Conservation (phyloP, 2,329 filamentous ascomycete species). For the Aspergillus novofumigatus region DNA sequence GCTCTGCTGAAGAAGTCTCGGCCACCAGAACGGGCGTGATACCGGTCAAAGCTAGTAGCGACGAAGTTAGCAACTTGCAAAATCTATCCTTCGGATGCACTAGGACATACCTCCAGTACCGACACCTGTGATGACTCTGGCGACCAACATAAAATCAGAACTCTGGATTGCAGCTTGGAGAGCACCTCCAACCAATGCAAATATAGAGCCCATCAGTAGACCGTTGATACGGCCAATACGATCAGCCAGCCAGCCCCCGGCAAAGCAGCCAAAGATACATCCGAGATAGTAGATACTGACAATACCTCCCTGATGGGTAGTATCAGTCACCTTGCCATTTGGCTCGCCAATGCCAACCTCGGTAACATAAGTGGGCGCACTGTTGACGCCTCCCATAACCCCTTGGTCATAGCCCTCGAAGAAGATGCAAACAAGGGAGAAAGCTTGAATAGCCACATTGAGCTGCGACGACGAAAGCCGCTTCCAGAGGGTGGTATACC, state of each 20-base stretch:
- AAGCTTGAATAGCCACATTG: slow-evolving; percentile 35
- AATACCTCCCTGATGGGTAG: slow-evolving; percentile 50
- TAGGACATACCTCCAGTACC: slow-evolving; percentile 45
- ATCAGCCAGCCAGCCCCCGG: slow-evolving; percentile 50
- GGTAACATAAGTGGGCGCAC: slow-evolving; percentile 33
- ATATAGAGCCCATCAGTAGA: slow-evolving; percentile 45
- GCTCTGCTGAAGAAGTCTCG: slow-evolving; percentile 45
- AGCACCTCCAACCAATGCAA: slow-evolving; percentile 48
- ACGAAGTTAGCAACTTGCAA: slow-evolving; percentile 9
- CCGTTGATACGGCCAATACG: slow-evolving; percentile 52
- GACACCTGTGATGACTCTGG: slow-evolving; percentile 49
- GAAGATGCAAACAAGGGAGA: slow-evolving; percentile 34
- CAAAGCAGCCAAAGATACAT: slow-evolving; percentile 48
- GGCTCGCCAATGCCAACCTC: slow-evolving; percentile 43
- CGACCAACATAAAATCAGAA: slow-evolving; percentile 48
- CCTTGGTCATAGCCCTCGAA: slow-evolving; percentile 52
- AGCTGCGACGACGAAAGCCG: slow-evolving; percentile 40
- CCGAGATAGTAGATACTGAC: slow-evolving; percentile 53
- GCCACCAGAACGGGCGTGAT: slow-evolving; percentile 49
- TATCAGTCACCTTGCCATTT: slow-evolving; percentile 46
- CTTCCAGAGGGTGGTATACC: slow-evolving; percentile 42
- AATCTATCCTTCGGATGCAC: slow-evolving; percentile 1
- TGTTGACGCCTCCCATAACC: slow-evolving; percentile 51
- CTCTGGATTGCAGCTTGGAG: slow-evolving; percentile 45
- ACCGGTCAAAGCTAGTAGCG: slow-evolving; percentile 38